phyloP scores from a whole-genome alignment of 2,329 filamentous ascomycete species.

The Stachybotrys elegans region DNA sequence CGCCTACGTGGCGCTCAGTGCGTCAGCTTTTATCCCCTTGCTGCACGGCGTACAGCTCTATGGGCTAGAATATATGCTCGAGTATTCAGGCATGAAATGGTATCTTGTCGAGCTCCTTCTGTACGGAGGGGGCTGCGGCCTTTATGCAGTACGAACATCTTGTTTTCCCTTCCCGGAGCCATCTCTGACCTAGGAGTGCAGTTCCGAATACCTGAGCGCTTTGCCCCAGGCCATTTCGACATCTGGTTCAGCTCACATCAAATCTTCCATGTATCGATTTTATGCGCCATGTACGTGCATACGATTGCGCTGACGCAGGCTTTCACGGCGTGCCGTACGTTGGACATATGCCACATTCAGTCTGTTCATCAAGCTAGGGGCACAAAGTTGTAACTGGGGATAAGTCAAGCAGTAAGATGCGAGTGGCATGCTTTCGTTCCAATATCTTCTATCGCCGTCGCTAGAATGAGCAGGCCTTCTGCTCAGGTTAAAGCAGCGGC shows the following conservation, averaged over 20 bases:
- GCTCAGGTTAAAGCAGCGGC: no score
- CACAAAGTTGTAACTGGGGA: no score
- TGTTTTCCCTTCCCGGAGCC: not conserved
- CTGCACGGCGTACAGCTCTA: constrained; percentile 10
- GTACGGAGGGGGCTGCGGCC: constrained; percentile 51
- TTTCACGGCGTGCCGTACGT: constrained; percentile 12
- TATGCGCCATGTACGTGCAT: constrained; percentile 13
- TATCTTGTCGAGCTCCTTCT: constrained; percentile 12
- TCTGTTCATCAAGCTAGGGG: constrained; percentile 5
- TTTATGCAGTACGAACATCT: constrained; percentile 64
- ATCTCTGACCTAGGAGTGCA: constrained; percentile 20
- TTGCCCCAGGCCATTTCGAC: constrained; percentile 71
- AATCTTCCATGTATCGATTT: constrained; percentile 67
- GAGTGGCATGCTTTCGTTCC: no score
- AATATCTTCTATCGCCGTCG: no score
- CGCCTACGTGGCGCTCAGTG: constrained; percentile 8
- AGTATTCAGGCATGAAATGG: constrained; percentile 10
- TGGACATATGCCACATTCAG: constrained; percentile 11
- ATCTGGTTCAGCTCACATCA: constrained; percentile 85
- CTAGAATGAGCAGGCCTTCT: no score
- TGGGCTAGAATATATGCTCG: constrained; percentile 11
- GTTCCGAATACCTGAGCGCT: constrained; percentile 72
- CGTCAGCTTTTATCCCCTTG: constrained; percentile 10
- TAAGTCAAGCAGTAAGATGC: no score
- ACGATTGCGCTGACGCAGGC: constrained; percentile 10